phyloP scores from a whole-genome alignment of 2,329 filamentous ascomycete species.

The Sporothrix mexicana region DNA sequence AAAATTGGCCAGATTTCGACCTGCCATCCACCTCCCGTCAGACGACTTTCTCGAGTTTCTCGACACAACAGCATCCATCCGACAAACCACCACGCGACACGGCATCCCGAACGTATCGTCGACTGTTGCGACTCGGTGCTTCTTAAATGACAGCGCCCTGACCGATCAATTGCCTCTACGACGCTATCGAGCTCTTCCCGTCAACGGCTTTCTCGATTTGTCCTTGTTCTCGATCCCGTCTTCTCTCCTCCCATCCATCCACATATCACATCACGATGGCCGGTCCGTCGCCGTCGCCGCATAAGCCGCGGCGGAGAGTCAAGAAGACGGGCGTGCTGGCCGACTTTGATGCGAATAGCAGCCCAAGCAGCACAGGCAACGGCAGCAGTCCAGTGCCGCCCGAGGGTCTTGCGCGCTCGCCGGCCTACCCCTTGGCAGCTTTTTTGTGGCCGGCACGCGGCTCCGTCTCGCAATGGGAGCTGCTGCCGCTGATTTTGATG shows the following conservation, averaged over 20 bases:
- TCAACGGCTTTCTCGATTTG: not conserved
- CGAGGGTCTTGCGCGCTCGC: constrained; percentile 60
- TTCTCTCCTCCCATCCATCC: not conserved
- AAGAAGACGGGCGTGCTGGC: constrained; percentile 50
- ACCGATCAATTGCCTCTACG: constrained; percentile 3
- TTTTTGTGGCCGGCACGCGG: constrained; percentile 92
- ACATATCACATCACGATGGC: constrained; percentile 49
- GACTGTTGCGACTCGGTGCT: not conserved
- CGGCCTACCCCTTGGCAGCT: constrained; percentile 88
- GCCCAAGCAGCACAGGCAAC: constrained; percentile 13
- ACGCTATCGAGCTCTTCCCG: not conserved
- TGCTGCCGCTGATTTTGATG: constrained; percentile 87
- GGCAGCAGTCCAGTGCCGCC: constrained; percentile 32
- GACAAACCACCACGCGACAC: not conserved
- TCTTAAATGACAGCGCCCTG: not conserved
- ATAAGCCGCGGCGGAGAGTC: constrained; percentile 64
- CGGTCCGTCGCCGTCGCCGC: constrained; percentile 57
- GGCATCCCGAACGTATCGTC: not conserved
- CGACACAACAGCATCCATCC: not conserved
- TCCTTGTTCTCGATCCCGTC: not conserved
- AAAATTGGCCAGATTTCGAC: constrained; percentile 31
- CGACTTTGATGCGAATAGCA: constrained; percentile 27
- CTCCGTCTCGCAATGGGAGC: constrained; percentile 87
- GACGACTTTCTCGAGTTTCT: not conserved
- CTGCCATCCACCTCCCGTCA: not conserved